These are phyloP conservation scores for Vitis hybrid DNA, from an alignment of 177 flowering plant species.

Conservation along the genomic window DNA sequence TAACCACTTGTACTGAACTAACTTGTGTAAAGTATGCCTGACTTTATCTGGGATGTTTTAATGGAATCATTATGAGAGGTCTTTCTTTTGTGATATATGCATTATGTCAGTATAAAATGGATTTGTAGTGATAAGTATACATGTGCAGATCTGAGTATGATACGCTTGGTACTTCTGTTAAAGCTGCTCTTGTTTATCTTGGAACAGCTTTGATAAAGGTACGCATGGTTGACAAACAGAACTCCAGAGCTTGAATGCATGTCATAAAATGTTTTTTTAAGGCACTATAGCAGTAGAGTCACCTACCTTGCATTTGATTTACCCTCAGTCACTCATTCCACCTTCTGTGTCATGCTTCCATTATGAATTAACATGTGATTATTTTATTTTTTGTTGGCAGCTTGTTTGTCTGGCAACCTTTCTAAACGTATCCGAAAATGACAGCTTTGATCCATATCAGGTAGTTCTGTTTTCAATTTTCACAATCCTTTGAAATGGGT, in stretches of 20 bases:
- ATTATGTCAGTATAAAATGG: background rate
- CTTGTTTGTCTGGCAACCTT: conserved; percentile 96
- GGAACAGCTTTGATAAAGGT: conserved; percentile 91
- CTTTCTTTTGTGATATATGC: background rate
- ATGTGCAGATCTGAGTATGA: conserved; percentile 88
- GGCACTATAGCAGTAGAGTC: background rate
- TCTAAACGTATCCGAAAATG: conserved; percentile 90
- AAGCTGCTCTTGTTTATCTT: conserved; percentile 87
- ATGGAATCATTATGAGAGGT: too few relatives aligned
- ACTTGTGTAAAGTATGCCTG: too few relatives aligned
- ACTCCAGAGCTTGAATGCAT: background rate
- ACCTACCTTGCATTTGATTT: background rate
- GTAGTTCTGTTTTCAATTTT: conserved; percentile 25
- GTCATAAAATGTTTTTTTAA: background rate
- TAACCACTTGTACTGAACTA: too few relatives aligned
- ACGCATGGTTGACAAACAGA: conserved; percentile 9
- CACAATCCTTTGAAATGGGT: background rate
- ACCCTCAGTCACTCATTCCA: background rate
- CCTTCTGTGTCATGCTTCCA: background rate
- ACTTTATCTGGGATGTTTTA: too few relatives aligned
- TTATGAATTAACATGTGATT: background rate
- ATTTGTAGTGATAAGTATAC: background rate
- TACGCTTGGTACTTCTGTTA: conserved; percentile 85
- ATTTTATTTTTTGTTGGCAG: conserved; percentile 39
- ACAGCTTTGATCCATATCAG: conserved; percentile 94